Evolutionary conservation across 352 stramenopile genomes (phyloP), one percentile per base, ranked within the genome.

Genomic region (Globisporangium yorkense): DNA sequence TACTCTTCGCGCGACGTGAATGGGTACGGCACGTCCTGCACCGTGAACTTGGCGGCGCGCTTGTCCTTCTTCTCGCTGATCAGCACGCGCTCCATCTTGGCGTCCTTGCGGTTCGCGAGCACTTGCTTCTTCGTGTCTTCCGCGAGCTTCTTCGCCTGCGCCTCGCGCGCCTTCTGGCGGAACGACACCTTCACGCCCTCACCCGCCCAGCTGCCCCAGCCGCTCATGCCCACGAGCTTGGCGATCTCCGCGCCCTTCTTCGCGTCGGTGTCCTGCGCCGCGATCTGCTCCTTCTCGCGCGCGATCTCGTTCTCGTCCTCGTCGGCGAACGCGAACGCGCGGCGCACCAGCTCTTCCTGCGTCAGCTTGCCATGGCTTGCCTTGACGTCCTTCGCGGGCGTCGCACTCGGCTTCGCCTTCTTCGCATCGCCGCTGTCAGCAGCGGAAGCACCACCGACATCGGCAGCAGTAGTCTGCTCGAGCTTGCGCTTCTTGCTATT

Each of bases 1-100:
- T 99, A 99, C 77, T 99, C 91, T 63, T 94, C 91, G 46, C 94
- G 85, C 57, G 87, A 98, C 53, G 87, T 98, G 74, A 98, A 99
- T 33, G 97, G 97, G 75, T 99, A 99, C 55, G 97, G 97, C 47
- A 99, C 92, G 56, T 98, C 84, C 49, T 84, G 67, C 5, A 95
- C 77, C 52, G 74, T 73, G 69, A 82, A 94, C 70, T 90, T 89
- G 55, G 84, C 72, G 27, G 79, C 84, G 59, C 96, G 96, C 63
- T 93, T 92, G 65, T 94, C 83, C 64, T 90, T 91, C 77, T 89
- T 92, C 68, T 96, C 86, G 57, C 89, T 94, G 56, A 94, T 90
- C 27, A 94, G 52, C 56, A 94, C 84, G 37, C 68, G 68, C 15
- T 77, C 66, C 54, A 94, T 71, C 59, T 84, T 77, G 55, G 67